Evolutionary conservation across 805 yeast genomes (phyloP).

Genomic region (Ascoidea asiatica): DNA sequence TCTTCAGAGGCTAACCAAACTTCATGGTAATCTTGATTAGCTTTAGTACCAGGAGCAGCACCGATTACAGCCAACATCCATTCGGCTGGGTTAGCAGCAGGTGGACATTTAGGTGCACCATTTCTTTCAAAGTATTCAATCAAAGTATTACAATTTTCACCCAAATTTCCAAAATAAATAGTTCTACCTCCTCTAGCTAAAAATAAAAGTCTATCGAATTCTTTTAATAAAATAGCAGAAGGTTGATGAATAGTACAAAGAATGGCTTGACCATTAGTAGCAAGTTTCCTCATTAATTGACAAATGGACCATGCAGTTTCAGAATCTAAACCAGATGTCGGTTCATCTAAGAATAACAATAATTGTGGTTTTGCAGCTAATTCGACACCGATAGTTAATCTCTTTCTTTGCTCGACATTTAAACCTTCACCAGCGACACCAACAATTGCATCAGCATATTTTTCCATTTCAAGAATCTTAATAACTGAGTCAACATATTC

Average conservation of each 20-base stretch:
- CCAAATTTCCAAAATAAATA: conserved; percentile 65
- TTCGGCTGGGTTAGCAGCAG: conserved; percentile 70
- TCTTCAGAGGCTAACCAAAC: conserved; percentile 69
- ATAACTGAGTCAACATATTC: conserved; percentile 56
- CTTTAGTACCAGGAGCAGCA: conserved; percentile 71
- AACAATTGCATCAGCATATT: conserved; percentile 58
- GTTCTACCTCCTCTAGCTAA: conserved; percentile 61
- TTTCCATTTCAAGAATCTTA: conserved; percentile 46
- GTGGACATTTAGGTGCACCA: conserved; percentile 57
- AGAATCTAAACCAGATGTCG: conserved; percentile 57
- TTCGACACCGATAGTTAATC: conserved; percentile 54
- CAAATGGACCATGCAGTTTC: conserved; percentile 59
- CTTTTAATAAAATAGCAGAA: conserved; percentile 64
- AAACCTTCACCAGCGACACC: conserved; percentile 65
- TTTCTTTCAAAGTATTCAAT: conserved; percentile 52
- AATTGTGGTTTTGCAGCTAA: conserved; percentile 52
- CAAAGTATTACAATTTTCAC: conserved; percentile 41
- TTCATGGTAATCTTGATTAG: conserved; percentile 57
- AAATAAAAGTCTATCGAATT: conserved; percentile 64
- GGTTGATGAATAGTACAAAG: conserved; percentile 78
- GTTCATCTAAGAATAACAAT: conserved; percentile 50
- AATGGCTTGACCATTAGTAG: conserved; percentile 50
- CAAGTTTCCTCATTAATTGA: conserved; percentile 44
- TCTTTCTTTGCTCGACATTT: conserved; percentile 49
- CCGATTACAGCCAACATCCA: conserved; percentile 86